Conservation (phyloP, 139 green algal species). For the Pleodorina starrii region DNA sequence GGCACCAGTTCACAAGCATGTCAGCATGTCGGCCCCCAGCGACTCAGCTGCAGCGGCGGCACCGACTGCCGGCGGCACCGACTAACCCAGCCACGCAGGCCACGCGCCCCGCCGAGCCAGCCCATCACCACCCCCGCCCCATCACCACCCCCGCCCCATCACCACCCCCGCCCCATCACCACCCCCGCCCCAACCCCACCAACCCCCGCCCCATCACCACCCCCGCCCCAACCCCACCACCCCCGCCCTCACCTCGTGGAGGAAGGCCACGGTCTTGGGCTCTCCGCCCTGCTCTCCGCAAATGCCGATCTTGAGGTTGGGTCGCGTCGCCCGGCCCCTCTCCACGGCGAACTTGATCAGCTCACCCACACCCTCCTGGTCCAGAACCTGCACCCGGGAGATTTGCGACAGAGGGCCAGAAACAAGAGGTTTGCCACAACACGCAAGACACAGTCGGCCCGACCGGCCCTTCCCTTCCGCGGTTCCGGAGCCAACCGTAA, state of each 20-base stretch:
- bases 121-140: too few species aligned
- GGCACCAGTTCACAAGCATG: too few species aligned
- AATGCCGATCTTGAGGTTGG: conserved; percentile 86
- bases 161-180: conserved; percentile 51
- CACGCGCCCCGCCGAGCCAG: too few species aligned
- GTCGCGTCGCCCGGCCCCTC: conserved; percentile 74
- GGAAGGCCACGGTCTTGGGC: conserved; percentile 84
- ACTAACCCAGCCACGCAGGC: too few species aligned
- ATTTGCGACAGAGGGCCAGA: not conserved
- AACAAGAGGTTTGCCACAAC: too few species aligned
- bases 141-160: too few species aligned
- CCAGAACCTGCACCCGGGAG: conserved; percentile 66
- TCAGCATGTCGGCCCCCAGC: too few species aligned
- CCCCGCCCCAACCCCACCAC: not conserved
- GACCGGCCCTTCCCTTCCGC: too few species aligned
- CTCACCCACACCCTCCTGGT: conserved; percentile 89
- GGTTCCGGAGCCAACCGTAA: too few species aligned
- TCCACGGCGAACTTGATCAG: conserved; percentile 86
- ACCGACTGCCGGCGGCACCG: too few species aligned
- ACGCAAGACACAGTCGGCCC: too few species aligned
- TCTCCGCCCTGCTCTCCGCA: conserved; percentile 96
- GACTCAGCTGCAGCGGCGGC: too few species aligned
- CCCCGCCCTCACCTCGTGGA: conserved; percentile 56
- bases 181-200: conserved; percentile 66
- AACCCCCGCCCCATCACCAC: not conserved